Conservation (phyloP, 345 rosid species). For the Salix suchowensis region DNA sequence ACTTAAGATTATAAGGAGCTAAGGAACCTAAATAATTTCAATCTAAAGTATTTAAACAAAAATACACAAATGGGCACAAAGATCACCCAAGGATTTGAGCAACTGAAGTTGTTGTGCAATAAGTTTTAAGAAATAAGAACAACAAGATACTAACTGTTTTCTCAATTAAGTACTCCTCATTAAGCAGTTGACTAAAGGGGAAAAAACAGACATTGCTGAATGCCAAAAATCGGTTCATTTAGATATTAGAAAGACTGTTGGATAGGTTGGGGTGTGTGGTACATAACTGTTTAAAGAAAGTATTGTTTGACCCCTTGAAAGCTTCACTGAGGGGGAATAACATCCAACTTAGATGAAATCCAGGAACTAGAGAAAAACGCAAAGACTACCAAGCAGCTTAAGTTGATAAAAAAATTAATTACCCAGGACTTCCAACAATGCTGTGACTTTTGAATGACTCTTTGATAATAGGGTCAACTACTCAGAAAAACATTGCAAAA, state of each 20-base stretch:
- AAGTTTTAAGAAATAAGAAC: neutral
- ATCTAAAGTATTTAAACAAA: no score
- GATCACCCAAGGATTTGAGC: neutral
- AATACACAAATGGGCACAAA: neutral
- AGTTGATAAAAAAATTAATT: neutral
- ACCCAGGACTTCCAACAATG: neutral
- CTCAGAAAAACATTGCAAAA: neutral
- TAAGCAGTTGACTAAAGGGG: no score
- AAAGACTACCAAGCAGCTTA: neutral
- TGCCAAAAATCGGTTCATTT: no score
- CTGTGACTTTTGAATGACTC: neutral
- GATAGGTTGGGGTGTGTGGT: no score
- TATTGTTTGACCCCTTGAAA: neutral
- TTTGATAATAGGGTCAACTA: neutral
- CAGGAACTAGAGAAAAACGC: neutral
- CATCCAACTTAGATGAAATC: neutral
- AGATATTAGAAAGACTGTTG: no score
- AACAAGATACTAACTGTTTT: neutral
- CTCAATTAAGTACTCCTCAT: no score
- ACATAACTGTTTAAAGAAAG: no score
- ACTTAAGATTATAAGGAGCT: no score
- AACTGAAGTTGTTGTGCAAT: neutral
- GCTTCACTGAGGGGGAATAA: neutral
- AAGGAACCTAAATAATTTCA: no score
- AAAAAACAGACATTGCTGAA: no score